phyloP scores from a whole-genome alignment of 495 filamentous ascomycete genomes.

The Daldinia decipiens region DNA sequence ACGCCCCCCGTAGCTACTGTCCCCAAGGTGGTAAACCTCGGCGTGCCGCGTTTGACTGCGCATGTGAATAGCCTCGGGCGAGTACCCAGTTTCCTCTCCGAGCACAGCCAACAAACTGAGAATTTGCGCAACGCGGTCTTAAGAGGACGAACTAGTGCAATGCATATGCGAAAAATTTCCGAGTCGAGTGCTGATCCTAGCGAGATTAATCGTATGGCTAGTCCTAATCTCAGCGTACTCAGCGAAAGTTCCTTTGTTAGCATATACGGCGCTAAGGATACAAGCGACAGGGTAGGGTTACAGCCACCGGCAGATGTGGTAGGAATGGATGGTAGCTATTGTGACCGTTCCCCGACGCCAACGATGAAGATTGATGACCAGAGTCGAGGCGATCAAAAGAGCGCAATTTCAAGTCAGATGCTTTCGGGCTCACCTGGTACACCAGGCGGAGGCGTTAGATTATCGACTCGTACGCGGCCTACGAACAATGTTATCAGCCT shows the following conservation, averaged over 20 bases:
- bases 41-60: slow-evolving; percentile 21
- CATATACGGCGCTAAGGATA: slow-evolving; percentile 64
- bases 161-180: slow-evolving; percentile 52
- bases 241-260: slow-evolving; percentile 83
- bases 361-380: slow-evolving; percentile 25
- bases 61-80: slow-evolving; percentile 53
- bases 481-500: slow-evolving; percentile 54
- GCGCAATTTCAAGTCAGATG: slow-evolving; percentile 6
- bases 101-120: slow-evolving; percentile 68
- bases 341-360: slow-evolving; percentile 27
- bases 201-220: slow-evolving; percentile 56
- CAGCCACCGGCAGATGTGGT: slow-evolving; percentile 40
- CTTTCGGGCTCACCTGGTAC: slow-evolving; percentile 7
- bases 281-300: slow-evolving; percentile 35
- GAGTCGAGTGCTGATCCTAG: slow-evolving; percentile 52
- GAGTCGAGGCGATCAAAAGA: slow-evolving; percentile 8
- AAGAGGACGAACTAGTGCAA: slow-evolving; percentile 56
- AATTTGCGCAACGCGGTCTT: slow-evolving; percentile 73
- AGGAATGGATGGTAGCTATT: slow-evolving; percentile 46
- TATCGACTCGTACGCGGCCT: slow-evolving; percentile 52
- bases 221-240: slow-evolving; percentile 77
- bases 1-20: slow-evolving; percentile 12
- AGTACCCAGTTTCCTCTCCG: slow-evolving; percentile 75
- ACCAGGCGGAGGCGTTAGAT: slow-evolving; percentile 24
- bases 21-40: slow-evolving; percentile 38